These are phyloP conservation scores for Teunomyces panamensis DNA, from an alignment of 805 yeast species.

Conservation along the genomic window DNA sequence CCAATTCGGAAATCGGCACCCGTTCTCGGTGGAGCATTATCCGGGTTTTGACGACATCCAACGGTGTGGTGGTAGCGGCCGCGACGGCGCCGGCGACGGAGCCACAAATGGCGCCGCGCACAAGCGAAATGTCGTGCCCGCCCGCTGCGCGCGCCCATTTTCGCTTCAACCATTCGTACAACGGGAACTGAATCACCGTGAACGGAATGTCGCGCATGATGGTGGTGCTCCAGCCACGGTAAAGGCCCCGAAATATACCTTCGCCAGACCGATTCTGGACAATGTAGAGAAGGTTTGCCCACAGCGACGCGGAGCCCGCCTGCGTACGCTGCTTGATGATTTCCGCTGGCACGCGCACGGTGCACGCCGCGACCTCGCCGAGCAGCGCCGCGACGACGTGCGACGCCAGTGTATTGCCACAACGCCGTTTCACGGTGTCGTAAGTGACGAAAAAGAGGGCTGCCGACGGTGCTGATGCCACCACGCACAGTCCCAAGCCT, in stretches of 20 bases:
- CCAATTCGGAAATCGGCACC: constrained; percentile 46
- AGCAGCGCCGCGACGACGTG: constrained; percentile 88
- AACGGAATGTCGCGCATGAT: constrained; percentile 95
- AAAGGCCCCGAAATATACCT: constrained; percentile 73
- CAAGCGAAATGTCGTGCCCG: constrained; percentile 47
- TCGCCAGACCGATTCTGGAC: constrained; percentile 69
- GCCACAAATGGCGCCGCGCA: constrained; percentile 82
- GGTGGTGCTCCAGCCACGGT: constrained; percentile 92
- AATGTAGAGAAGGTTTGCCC: constrained; percentile 62
- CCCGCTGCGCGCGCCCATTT: constrained; percentile 43
- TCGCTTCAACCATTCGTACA: constrained; percentile 79
- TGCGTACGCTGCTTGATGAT: constrained; percentile 95
- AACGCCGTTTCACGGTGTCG: constrained; percentile 58
- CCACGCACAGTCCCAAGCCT: constrained; percentile 90
- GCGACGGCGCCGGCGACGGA: constrained; percentile 80
- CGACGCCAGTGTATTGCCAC: constrained; percentile 22
- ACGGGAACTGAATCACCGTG: constrained; percentile 92
- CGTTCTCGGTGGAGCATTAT: constrained; percentile 69
- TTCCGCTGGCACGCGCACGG: constrained; percentile 95
- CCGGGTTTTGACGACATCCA: constrained; percentile 78
- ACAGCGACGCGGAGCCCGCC: constrained; percentile 54
- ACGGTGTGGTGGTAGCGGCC: constrained; percentile 77
- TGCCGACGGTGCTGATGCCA: constrained; percentile 86
- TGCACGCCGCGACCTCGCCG: constrained; percentile 92
- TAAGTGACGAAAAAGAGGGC: constrained; percentile 62